A percentile compares a stretch with the other conserved stretches of the same genome.
phyloP scores from a whole-genome alignment of 176 grass and related monocot genomes.

The Oryza australiensis region DNA sequence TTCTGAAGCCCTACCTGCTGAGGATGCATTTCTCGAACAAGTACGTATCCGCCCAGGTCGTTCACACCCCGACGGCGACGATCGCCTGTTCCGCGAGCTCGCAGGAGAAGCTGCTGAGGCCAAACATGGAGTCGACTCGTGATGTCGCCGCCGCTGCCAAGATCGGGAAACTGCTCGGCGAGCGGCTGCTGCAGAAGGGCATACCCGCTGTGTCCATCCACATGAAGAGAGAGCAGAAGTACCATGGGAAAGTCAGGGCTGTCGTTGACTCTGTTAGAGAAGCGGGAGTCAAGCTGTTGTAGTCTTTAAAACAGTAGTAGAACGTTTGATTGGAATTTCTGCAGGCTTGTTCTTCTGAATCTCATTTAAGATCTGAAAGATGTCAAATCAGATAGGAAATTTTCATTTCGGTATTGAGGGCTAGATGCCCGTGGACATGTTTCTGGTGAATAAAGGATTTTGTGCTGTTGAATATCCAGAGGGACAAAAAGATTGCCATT shows the following conservation, averaged over 20 bases:
- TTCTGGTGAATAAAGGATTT: constrained; percentile 28
- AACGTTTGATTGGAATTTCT: not conserved
- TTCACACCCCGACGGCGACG: constrained; percentile 65
- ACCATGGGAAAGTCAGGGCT: constrained; percentile 83
- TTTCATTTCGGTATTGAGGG: not conserved
- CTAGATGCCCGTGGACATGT: not conserved
- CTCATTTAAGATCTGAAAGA: not conserved
- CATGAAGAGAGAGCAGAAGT: constrained; percentile 76
- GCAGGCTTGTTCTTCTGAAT: not conserved
- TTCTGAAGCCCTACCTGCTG: constrained; percentile 70
- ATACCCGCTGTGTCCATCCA: constrained; percentile 83
- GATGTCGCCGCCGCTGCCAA: constrained; percentile 69
- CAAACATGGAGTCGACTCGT: constrained; percentile 59
- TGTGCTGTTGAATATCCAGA: not conserved
- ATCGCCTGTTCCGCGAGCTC: constrained; percentile 71
- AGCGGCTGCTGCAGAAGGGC: constrained; percentile 70
- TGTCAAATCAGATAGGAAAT: not conserved
- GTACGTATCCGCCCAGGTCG: constrained; percentile 63
- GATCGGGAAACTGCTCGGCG: constrained; percentile 76
- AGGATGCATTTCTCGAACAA: constrained; percentile 87
- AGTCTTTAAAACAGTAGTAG: constrained; percentile 14
- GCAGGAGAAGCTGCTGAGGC: constrained; percentile 72
- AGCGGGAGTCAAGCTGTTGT: constrained; percentile 71
- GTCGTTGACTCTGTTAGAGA: constrained; percentile 75
- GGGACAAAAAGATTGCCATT: not conserved